Evolutionary conservation across 495 filamentous ascomycete genomes (phyloP).

Genomic region (Aspergillus sclerotioniger): DNA sequence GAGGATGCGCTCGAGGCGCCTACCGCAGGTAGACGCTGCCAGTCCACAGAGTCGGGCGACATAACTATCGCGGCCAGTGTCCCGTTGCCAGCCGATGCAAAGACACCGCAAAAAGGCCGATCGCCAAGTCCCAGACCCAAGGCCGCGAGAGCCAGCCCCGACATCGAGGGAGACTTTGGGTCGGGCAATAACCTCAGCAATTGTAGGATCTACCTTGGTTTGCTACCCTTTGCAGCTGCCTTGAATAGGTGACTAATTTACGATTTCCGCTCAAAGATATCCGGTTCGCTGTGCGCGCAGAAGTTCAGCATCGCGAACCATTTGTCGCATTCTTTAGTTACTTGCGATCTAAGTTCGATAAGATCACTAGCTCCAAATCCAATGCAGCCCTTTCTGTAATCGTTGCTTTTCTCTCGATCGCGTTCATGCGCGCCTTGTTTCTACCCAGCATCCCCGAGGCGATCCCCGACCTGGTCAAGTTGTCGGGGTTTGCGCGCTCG

Average conservation of each 20-base stretch:
- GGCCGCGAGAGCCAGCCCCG: constrained; percentile 22
- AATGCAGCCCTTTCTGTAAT: constrained; percentile 62
- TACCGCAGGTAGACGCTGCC: constrained; percentile 21
- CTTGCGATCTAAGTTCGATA: constrained; percentile 54
- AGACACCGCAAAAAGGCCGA: constrained; percentile 51
- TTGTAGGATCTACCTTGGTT: constrained; percentile 46
- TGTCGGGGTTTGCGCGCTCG: constrained; percentile 79
- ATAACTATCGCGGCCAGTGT: constrained; percentile 57
- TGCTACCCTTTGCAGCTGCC: constrained; percentile 29
- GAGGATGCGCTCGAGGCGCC: constrained; percentile 51
- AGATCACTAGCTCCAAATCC: constrained; percentile 57
- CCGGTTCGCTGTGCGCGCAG: constrained; percentile 78
- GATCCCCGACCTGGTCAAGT: constrained; percentile 85
- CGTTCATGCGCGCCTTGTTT: constrained; percentile 62
- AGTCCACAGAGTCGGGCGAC: constrained; percentile 44
- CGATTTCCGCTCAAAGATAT: constrained; percentile 58
- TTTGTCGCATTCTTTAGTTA: constrained; percentile 71
- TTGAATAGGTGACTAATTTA: constrained; percentile 38
- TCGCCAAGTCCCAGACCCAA: constrained; percentile 49
- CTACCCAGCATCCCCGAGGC: constrained; percentile 63
- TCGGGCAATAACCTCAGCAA: constrained; percentile 50
- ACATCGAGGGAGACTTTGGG: constrained; percentile 36
- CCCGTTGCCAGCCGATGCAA: constrained; percentile 51
- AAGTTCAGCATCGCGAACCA: constrained; percentile 84
- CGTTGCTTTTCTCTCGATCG: constrained; percentile 55